Conservation (phyloP, 2,329 filamentous ascomycete genomes). For the Sodiomyces alkalinus region DNA sequence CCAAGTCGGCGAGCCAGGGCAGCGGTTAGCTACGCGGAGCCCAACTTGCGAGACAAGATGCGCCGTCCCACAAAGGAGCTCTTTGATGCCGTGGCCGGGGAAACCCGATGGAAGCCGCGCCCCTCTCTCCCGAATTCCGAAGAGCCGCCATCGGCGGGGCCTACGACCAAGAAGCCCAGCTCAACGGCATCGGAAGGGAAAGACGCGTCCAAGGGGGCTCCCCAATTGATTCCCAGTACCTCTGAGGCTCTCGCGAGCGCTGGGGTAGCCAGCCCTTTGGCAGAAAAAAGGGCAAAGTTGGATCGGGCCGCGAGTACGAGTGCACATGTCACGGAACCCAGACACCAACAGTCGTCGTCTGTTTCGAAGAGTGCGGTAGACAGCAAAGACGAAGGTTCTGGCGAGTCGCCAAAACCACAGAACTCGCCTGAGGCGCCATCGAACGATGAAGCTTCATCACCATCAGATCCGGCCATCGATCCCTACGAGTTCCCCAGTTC, state of each 20-base stretch:
- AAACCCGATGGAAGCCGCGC: slow-evolving; percentile 34
- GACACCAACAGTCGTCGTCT: too few species aligned
- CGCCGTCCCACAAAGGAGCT: slow-evolving; percentile 63
- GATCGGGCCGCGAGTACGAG: neutral
- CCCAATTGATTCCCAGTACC: slow-evolving; percentile 4
- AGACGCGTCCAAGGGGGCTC: slow-evolving; percentile 17
- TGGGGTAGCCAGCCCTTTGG: slow-evolving; percentile 23
- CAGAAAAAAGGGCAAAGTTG: slow-evolving; percentile 15
- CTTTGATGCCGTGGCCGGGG: slow-evolving; percentile 57
- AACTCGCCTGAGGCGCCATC: too few species aligned
- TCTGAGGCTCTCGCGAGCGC: slow-evolving; percentile 4
- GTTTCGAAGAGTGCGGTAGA: too few species aligned
- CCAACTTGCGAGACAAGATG: slow-evolving; percentile 73
- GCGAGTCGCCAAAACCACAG: too few species aligned
- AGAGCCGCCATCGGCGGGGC: slow-evolving; percentile 12
- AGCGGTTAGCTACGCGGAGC: slow-evolving; percentile 68
- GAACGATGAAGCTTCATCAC: neutral
- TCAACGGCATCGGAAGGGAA: slow-evolving; percentile 12
- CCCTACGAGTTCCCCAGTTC: slow-evolving; percentile 39
- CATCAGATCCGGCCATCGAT: slow-evolving; percentile 17
- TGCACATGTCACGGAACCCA: too few species aligned
- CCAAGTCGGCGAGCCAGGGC: slow-evolving; percentile 51
- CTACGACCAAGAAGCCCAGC: slow-evolving; percentile 16
- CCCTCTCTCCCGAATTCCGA: slow-evolving; percentile 21
- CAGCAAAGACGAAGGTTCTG: too few species aligned